Evolutionary conservation across 441 rosid species (phyloP).

Genomic region (Sinapis alba): DNA sequence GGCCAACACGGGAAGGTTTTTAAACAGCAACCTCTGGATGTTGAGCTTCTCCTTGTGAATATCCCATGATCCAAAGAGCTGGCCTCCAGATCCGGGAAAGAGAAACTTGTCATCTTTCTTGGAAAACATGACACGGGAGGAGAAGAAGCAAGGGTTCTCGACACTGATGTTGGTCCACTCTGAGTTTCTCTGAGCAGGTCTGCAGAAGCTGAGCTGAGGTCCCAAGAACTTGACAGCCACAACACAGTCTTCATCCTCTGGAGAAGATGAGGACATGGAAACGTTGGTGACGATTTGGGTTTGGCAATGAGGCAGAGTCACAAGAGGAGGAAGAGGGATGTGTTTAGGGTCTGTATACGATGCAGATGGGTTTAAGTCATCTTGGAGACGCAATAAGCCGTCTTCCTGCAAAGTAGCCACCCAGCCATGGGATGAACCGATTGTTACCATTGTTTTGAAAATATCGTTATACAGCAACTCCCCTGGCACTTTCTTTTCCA

Average conservation of each 20-base stretch:
- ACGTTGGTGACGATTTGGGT: conserved; percentile 14
- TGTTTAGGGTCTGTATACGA: not conserved
- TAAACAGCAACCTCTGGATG: not conserved
- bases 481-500: not conserved
- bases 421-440: not conserved
- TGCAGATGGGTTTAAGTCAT: not conserved
- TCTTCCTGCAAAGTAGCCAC: conserved; percentile 11
- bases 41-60: not conserved
- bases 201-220: too few species aligned
- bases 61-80: conserved; percentile 6
- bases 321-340: not conserved
- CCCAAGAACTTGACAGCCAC: too few species aligned
- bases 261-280: not conserved
- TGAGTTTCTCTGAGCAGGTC: too few species aligned
- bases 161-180: conserved; percentile 9
- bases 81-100: not conserved
- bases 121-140: conserved; percentile 18
- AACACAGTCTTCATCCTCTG: too few species aligned
- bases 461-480: not conserved
- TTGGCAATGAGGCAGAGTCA: conserved; percentile 12
- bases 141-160: not conserved
- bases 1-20: not conserved
- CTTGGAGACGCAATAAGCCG: not conserved
- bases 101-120: not conserved
- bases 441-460: not conserved